Evolutionary conservation across 2,329 filamentous ascomycete genomes (phyloP).

Genomic region (Aspergillus pseudonomiae): DNA sequence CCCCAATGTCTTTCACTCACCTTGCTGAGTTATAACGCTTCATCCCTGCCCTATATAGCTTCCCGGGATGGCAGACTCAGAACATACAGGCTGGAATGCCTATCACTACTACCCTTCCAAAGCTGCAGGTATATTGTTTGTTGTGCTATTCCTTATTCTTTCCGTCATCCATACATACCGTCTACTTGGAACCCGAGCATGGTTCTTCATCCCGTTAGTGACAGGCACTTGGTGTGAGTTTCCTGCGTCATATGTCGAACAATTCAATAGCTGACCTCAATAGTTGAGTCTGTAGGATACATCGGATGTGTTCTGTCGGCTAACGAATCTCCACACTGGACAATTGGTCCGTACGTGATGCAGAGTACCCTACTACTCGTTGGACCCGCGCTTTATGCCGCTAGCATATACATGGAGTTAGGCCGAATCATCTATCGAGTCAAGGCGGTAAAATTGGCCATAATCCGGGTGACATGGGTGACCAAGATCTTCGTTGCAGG

Average conservation of each 20-base stretch:
- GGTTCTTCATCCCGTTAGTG: slow-evolving; percentile 32
- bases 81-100: slow-evolving; percentile 14
- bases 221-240: slow-evolving; percentile 42
- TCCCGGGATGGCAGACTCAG: slow-evolving; percentile 3
- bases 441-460: slow-evolving; percentile 21
- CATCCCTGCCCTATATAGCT: not conserved
- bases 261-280: not conserved
- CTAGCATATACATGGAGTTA: slow-evolving; percentile 33
- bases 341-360: slow-evolving; percentile 29
- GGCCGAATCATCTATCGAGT: slow-evolving; percentile 28
- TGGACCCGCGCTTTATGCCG: slow-evolving; percentile 29
- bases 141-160: slow-evolving; percentile 24
- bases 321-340: slow-evolving; percentile 32
- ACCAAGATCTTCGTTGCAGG: slow-evolving; percentile 34
- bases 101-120: slow-evolving; percentile 31
- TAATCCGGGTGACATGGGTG: slow-evolving; percentile 29
- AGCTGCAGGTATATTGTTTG: slow-evolving; percentile 27
- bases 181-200: slow-evolving; percentile 26
- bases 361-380: slow-evolving; percentile 31
- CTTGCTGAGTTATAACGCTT: not conserved
- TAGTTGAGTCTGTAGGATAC: slow-evolving; percentile 58
- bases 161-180: slow-evolving; percentile 27
- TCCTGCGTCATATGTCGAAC: not conserved
- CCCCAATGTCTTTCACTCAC: not conserved
- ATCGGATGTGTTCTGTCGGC: slow-evolving; percentile 51